A percentile compares a stretch with the other conserved stretches of the same genome.
These are phyloP conservation scores for Lophium mytilinum DNA, from an alignment of 495 filamentous ascomycete genomes.

Conservation along the genomic window DNA sequence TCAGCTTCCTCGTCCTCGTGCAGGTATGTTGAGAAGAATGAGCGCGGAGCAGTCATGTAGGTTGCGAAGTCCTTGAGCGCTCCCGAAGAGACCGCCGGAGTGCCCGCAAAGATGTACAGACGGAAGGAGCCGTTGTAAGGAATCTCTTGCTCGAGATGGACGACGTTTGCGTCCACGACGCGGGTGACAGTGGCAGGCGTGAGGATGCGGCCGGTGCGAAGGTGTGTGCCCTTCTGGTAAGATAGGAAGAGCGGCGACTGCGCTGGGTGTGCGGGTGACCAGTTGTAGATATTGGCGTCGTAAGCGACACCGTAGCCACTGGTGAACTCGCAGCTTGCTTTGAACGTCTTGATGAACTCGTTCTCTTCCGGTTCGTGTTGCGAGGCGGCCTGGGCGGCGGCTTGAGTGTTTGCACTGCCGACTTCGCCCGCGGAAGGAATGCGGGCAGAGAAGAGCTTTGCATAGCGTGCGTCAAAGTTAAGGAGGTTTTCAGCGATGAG, in stretches of 20 bases:
- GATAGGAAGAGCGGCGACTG: constrained; percentile 55
- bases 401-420: constrained; percentile 33
- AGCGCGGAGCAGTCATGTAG: constrained; percentile 53
- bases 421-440: constrained; percentile 52
- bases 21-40: constrained; percentile 60
- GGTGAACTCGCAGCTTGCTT: constrained; percentile 57
- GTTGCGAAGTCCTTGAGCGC: constrained; percentile 62
- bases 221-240: constrained; percentile 47
- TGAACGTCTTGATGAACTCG: constrained; percentile 58
- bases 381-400: constrained; percentile 5
- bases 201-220: constrained; percentile 63
- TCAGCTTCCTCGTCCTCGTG: constrained; percentile 56
- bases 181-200: constrained; percentile 70
- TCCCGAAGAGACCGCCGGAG: constrained; percentile 46
- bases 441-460: constrained; percentile 42
- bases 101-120: constrained; percentile 75
- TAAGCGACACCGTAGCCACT: constrained; percentile 59
- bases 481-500: constrained; percentile 66
- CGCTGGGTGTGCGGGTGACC: constrained; percentile 63
- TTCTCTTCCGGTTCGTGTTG: constrained; percentile 39
- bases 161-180: constrained; percentile 75
- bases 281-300: constrained; percentile 57
- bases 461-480: constrained; percentile 51
- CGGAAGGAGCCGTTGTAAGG: constrained; percentile 82
- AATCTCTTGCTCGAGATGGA: constrained; percentile 81